Evolutionary conservation across 78 protist genomes (phyloP), one percentile per base, ranked within the genome.

Genomic region (Isochrysis galbana): DNA sequence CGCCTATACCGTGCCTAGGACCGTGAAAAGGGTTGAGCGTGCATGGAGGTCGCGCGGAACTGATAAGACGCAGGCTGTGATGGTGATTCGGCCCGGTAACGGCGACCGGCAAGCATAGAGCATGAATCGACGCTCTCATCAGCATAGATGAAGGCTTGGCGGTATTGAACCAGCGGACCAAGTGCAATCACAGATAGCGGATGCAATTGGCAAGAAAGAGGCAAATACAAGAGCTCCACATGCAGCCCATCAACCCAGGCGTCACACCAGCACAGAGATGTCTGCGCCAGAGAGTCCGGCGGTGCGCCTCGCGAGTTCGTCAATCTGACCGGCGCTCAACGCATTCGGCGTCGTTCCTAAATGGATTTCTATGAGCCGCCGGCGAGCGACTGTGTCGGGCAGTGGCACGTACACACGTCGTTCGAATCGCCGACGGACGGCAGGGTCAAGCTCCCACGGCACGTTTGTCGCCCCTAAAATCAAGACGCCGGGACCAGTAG

Each of bases 381-480:
- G 72, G 25, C 99, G 95, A 1, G 99, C 99, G 3, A 55, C 69
- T 38, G 0, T 45, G 38, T 95, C 98, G 14, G 98, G 98, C 67
- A 98, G 97, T 10, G 98, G 97, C 54, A 98, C 96, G 95, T 98
- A 97, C 34, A 98, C 94, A 23, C 99, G 91, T 88, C 94, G 54
- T 87, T 96, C 98, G 83, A 97, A 96, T 25, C 72, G 93, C 46
- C 91, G 91, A 17, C 99, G 95, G 41, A 98, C 92, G 47, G 99
- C 99, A 0, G 98, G 38, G 94, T 99, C 99, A 19, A 99, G 93
- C 29, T 55, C 89, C 94, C 94, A 92, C 39, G 89, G 93, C 7
- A 72, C 47, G 94, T 99, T 99, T 29, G 99, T 99, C n/a, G 99
- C 99, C 5, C 97, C 99, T 55, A 99, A 95, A 34, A 99, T 98